These are phyloP conservation scores for Ganoderma multipileum DNA, from an alignment of 1,284 basidiomycete genomes.

Conservation along the genomic window DNA sequence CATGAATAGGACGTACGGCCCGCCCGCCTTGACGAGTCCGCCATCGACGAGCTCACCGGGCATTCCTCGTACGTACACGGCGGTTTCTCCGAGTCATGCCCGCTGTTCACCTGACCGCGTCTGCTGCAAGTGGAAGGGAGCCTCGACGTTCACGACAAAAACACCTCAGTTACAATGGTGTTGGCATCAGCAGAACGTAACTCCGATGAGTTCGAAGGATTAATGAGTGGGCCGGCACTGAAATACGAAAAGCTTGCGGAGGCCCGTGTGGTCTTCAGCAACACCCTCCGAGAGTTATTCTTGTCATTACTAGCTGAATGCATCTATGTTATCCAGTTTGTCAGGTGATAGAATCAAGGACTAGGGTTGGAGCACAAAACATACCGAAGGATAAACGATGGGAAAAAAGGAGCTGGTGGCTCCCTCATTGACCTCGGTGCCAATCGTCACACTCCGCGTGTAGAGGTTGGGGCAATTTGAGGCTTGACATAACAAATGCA, in stretches of 20 bases:
- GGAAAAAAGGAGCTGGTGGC: neutral
- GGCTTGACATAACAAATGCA: no score
- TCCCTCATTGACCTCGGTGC: neutral
- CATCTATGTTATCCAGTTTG: neutral
- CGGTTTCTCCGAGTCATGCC: conserved; percentile 16
- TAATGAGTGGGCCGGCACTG: neutral
- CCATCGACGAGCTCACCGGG: conserved; percentile 11
- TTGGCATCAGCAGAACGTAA: neutral
- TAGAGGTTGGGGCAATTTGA: no score
- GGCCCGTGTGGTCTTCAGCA: neutral
- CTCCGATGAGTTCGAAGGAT: neutral
- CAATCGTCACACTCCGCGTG: no score
- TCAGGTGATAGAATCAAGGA: neutral
- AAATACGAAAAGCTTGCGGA: neutral
- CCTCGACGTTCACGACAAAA: neutral
- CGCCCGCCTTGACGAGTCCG: neutral
- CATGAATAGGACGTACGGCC: conserved; percentile 20
- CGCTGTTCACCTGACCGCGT: conserved; percentile 1
- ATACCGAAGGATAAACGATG: neutral
- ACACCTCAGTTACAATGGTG: neutral
- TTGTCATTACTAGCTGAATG: neutral
- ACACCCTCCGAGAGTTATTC: neutral
- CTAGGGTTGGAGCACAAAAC: neutral
- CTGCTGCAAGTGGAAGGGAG: neutral
- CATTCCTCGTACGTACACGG: conserved; percentile 6